Conservation (phyloP, 805 yeast genomes). For the Maudiozyma barnettii region DNA sequence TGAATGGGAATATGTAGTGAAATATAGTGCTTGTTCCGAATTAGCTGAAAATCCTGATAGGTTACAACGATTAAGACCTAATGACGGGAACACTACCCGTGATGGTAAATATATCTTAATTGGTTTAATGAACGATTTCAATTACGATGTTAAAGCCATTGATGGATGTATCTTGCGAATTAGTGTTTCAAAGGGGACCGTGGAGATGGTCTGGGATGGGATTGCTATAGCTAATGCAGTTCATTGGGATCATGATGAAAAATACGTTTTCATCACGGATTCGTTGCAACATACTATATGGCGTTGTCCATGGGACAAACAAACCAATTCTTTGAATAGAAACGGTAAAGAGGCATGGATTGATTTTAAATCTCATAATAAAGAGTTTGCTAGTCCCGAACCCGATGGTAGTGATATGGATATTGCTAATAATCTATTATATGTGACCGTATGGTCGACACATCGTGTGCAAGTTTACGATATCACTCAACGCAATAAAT, state of each 20-base stretch:
- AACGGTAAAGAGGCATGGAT: slow-evolving; percentile 32
- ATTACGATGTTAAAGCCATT: slow-evolving; percentile 27
- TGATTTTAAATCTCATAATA: slow-evolving; percentile 9
- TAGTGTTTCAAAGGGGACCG: slow-evolving; percentile 26
- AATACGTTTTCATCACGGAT: slow-evolving; percentile 43
- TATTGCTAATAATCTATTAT: slow-evolving; percentile 40
- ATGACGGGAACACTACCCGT: slow-evolving; percentile 76
- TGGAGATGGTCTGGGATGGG: slow-evolving; percentile 29
- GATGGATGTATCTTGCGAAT: slow-evolving; percentile 46
- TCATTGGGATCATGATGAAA: slow-evolving; percentile 37
- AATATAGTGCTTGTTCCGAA: slow-evolving; percentile 28
- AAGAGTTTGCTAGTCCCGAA: slow-evolving; percentile 36
- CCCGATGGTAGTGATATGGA: slow-evolving; percentile 78
- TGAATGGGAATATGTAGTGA: slow-evolving; percentile 30
- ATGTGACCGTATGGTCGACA: slow-evolving; percentile 60
- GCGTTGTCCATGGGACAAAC: slow-evolving; percentile 26
- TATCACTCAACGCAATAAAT: slow-evolving; percentile 32
- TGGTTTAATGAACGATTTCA: slow-evolving; percentile 68
- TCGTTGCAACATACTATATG: slow-evolving; percentile 40
- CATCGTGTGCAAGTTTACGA: slow-evolving; percentile 46
- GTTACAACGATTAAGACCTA: slow-evolving; percentile 43
- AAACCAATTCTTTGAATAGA: slow-evolving; percentile 17
- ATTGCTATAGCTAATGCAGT: slow-evolving; percentile 64
- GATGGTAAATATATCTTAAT: slow-evolving; percentile 62
- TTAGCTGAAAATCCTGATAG: slow-evolving; percentile 21